These are phyloP conservation scores for Sporobolomyces phaffii DNA, from an alignment of 768 basidiomycete genomes.

Conservation along the genomic window DNA sequence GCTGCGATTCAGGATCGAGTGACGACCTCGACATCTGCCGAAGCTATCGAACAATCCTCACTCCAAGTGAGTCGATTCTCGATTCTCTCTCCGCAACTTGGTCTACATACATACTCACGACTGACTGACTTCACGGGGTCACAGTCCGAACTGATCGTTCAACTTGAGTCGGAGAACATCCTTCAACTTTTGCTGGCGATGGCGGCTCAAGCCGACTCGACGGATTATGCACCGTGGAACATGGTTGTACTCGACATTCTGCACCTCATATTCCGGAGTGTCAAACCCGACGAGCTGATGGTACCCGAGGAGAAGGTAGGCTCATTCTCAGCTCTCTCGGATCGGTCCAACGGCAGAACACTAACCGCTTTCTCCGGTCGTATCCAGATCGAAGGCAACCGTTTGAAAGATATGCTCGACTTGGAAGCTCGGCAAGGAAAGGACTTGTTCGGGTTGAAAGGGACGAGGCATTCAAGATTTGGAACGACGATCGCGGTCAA, in stretches of 20 bases:
- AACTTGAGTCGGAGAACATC: conserved; percentile 64
- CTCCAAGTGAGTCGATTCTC: conserved; percentile 54
- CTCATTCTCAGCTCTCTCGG: no score
- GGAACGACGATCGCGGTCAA: conserved; percentile 86
- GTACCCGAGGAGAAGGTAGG: conserved; percentile 27
- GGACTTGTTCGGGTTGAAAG: conserved; percentile 50
- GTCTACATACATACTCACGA: no score
- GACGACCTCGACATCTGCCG: conserved; percentile 64
- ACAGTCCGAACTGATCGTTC: conserved; percentile 62
- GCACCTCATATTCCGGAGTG: conserved; percentile 78
- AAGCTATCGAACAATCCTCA: conserved; percentile 69
- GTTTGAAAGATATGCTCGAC: conserved; percentile 67
- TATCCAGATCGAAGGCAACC: conserved; percentile 40
- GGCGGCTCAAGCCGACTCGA: conserved; percentile 70
- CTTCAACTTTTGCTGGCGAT: conserved; percentile 77
- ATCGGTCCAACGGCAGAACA: no score
- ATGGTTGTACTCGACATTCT: conserved; percentile 86
- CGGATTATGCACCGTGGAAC: conserved; percentile 79
- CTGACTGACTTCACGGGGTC: background rate
- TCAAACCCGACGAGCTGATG: conserved; percentile 57
- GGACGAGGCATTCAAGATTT: conserved; percentile 80
- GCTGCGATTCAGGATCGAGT: conserved; percentile 83
- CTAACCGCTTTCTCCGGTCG: no score
- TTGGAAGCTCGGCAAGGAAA: conserved; percentile 64
- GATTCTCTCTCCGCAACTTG: no score